Conservation (phyloP, 148 eudicot genomes). For the Tetragonia tetragonoides region DNA sequence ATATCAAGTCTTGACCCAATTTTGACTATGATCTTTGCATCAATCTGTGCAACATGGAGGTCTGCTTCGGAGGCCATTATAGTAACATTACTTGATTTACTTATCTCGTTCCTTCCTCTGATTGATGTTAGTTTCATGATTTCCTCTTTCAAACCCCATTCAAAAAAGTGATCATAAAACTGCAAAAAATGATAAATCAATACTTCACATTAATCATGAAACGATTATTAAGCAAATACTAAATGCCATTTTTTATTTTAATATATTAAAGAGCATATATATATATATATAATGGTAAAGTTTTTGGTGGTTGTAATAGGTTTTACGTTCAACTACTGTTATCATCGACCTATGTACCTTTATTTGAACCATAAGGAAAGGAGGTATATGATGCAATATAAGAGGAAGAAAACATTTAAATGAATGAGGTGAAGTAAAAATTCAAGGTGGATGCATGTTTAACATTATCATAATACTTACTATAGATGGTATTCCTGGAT, state of each 20-base stretch:
- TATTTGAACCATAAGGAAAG: too few relatives aligned
- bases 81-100: background rate
- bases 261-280: too few relatives aligned
- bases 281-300: too few relatives aligned
- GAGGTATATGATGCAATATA: too few relatives aligned
- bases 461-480: background rate
- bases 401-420: too few relatives aligned
- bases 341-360: too few relatives aligned
- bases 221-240: too few relatives aligned
- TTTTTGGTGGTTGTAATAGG: too few relatives aligned
- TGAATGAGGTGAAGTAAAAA: background rate
- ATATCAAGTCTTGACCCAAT: background rate
- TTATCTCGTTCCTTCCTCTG: background rate
- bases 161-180: background rate
- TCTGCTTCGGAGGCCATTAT: background rate
- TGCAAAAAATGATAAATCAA: background rate
- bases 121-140: background rate
- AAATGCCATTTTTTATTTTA: too few relatives aligned
- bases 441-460: background rate
- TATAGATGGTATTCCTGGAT: conserved; percentile 8
- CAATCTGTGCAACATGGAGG: background rate
- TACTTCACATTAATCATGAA: too few relatives aligned
- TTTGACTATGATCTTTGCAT: background rate
- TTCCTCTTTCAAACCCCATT: background rate
- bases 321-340: too few relatives aligned